Conservation (phyloP, 192 early-diverging fungal species). For the Pecoramyces ruminantium region DNA sequence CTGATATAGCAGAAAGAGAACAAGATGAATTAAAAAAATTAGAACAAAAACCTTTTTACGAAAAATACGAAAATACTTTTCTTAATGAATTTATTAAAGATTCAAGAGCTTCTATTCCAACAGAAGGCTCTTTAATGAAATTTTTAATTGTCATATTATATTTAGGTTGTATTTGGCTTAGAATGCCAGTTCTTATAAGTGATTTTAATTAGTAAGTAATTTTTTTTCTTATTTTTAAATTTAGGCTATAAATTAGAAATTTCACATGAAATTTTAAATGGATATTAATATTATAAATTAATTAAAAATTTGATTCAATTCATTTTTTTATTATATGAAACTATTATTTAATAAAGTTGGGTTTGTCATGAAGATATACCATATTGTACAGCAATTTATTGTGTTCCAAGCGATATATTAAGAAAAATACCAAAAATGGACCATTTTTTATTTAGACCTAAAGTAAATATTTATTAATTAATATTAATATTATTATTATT, state of each 20-base stretch:
- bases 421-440: background rate
- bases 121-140: background rate
- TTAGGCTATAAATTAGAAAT: background rate
- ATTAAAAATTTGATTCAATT: too few relatives aligned
- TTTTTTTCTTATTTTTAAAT: background rate
- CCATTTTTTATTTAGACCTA: background rate
- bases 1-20: background rate
- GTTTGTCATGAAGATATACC: background rate
- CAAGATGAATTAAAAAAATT: background rate
- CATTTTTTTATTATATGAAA: too few relatives aligned
- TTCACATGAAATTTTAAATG: background rate
- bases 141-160: background rate
- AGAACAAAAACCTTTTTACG: background rate
- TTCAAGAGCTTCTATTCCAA: background rate
- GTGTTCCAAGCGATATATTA: background rate
- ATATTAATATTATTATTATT: background rate
- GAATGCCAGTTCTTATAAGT: background rate
- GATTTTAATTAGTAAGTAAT: background rate
- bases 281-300: too few relatives aligned
- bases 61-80: background rate
- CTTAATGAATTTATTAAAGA: background rate
- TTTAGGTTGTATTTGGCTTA: background rate
- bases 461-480: background rate
- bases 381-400: background rate
- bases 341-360: background rate